Evolutionary conservation across 805 yeast genomes (phyloP).

Genomic region (Sugiyamaella chiloensis): DNA sequence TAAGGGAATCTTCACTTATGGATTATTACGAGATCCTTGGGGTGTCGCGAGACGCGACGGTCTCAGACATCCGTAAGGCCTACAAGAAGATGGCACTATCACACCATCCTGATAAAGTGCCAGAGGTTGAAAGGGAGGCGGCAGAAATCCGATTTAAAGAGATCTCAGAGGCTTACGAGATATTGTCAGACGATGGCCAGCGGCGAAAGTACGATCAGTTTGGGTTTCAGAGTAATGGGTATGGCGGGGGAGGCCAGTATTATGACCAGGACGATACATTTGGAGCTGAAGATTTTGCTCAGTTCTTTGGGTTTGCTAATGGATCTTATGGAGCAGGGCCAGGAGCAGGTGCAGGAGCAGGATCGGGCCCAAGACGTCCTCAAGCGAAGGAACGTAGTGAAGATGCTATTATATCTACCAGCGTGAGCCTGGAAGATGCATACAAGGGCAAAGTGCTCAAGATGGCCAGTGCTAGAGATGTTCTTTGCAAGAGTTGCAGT

Average conservation of each 20-base stretch:
- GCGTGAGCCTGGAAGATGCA: conserved; percentile 66
- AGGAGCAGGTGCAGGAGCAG: conserved; percentile 23
- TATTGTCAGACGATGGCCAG: conserved; percentile 58
- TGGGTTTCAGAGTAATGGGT: conserved; percentile 28
- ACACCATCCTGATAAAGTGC: conserved; percentile 87
- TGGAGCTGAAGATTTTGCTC: conserved; percentile 72
- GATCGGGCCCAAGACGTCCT: conserved; percentile 18
- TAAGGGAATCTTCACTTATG: conserved; percentile 6
- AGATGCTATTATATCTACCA: conserved; percentile 65
- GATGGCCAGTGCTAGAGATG: conserved; percentile 65
- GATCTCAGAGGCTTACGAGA: conserved; percentile 81
- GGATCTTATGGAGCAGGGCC: conserved; percentile 13
- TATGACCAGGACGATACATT: conserved; percentile 44
- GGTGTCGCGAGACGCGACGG: conserved; percentile 60
- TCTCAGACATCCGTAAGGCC: conserved; percentile 74
- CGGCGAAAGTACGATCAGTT: conserved; percentile 37
- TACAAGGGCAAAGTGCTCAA: conserved; percentile 79
- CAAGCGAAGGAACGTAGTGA: conserved; percentile 42
- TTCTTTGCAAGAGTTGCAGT: conserved; percentile 66
- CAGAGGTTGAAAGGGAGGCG: conserved; percentile 59
- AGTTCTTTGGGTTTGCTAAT: conserved; percentile 46
- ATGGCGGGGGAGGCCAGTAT: conserved; percentile 34
- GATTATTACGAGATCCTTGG: conserved; percentile 65
- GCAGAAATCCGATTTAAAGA: conserved; percentile 83
- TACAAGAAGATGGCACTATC: conserved; percentile 78